These are phyloP conservation scores for Wickerhamiella qilinensis DNA, from an alignment of 805 yeast species.

Conservation along the genomic window DNA sequence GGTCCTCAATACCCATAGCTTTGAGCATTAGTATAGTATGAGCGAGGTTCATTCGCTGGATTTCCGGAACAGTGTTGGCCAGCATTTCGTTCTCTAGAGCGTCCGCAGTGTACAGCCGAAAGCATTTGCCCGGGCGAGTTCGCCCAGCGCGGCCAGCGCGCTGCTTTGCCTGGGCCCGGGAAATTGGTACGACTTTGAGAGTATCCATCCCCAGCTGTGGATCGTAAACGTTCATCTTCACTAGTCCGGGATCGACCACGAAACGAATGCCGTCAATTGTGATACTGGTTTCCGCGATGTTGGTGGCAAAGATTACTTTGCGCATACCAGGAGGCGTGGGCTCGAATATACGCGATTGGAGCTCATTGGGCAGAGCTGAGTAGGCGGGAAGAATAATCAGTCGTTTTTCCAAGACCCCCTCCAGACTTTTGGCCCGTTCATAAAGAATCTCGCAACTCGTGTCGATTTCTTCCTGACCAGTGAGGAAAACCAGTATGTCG, in stretches of 20 bases:
- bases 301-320: constrained; percentile 86
- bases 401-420: constrained; percentile 34
- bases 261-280: constrained; percentile 92
- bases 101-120: constrained; percentile 71
- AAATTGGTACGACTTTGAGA: constrained; percentile 70
- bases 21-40: constrained; percentile 60
- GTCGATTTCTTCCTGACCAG: constrained; percentile 96
- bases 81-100: constrained; percentile 66
- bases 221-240: constrained; percentile 79
- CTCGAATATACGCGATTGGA: constrained; percentile 68
- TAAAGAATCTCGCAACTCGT: constrained; percentile 56
- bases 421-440: constrained; percentile 51
- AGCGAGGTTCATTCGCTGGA: constrained; percentile 67
- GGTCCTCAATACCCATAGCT: constrained; percentile 72
- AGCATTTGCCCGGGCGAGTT: constrained; percentile 93
- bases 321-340: constrained; percentile 67
- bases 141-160: constrained; percentile 98
- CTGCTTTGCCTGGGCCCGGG: constrained; percentile 91
- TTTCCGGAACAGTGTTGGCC: constrained; percentile 76
- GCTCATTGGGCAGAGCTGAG: constrained; percentile 76
- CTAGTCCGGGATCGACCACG: constrained; percentile 91
- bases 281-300: constrained; percentile 92
- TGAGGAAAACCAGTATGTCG: constrained; percentile 76
- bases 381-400: constrained; percentile 74
- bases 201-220: constrained; percentile 82